Conservation (phyloP, 331 rosid species). For the Phaseolus coccineus region DNA sequence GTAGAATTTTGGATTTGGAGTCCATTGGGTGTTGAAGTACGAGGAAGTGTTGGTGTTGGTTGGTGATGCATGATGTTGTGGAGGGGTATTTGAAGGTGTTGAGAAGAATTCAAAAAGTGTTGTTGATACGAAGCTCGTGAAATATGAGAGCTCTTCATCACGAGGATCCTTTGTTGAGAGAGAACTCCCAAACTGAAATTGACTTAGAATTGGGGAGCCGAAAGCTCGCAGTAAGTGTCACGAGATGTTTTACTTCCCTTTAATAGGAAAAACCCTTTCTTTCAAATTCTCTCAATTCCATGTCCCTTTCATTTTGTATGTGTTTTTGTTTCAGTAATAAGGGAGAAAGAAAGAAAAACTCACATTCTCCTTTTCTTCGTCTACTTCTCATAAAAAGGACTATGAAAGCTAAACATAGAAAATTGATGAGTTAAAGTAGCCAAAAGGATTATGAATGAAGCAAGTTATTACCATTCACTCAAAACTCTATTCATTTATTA, state of each 20-base stretch:
- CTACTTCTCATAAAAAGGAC: background rate
- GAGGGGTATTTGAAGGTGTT: slow-evolving; percentile 85
- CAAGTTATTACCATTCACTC: slow-evolving; percentile 2
- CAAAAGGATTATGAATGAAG: background rate
- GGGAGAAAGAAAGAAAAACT: background rate
- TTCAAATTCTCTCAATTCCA: slow-evolving; percentile 49
- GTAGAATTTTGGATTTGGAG: slow-evolving; percentile 50
- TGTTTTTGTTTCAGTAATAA: background rate
- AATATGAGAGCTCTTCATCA: slow-evolving; percentile 92
- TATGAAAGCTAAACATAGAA: background rate
- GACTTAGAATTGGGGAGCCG: slow-evolving; percentile 52
- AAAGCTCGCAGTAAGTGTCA: slow-evolving; percentile 58
- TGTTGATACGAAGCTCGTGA: slow-evolving; percentile 84
- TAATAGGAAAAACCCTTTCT: slow-evolving; percentile 53
- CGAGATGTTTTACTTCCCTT: slow-evolving; percentile 74
- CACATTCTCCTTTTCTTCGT: background rate
- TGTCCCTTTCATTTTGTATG: background rate
- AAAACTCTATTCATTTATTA: slow-evolving; percentile 20
- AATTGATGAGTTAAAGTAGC: background rate
- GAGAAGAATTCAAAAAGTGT: slow-evolving; percentile 55
- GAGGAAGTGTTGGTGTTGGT: slow-evolving; percentile 47
- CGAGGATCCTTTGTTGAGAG: slow-evolving; percentile 77
- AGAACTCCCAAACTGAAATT: slow-evolving; percentile 40
- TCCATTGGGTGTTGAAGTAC: slow-evolving; percentile 56
- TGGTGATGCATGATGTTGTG: slow-evolving; percentile 51